phyloP scores from a whole-genome alignment of 2,329 filamentous ascomycete species.

The Penicillium sp. region DNA sequence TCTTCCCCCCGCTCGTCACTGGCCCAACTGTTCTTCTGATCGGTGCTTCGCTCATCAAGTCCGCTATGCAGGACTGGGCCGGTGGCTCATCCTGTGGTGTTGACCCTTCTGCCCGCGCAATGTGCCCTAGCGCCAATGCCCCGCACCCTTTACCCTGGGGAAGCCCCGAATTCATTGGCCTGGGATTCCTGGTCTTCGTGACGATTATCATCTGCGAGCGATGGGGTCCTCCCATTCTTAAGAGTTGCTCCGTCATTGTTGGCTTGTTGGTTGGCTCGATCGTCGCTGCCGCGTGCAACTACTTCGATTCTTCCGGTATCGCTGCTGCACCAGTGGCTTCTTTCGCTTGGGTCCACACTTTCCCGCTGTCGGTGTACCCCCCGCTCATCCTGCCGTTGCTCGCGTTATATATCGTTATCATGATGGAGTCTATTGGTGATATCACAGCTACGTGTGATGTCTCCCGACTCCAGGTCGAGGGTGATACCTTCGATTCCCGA shows the following conservation, averaged over 20 bases:
- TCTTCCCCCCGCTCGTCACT: constrained; percentile 69
- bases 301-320: constrained; percentile 62
- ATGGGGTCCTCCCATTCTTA: constrained; percentile 71
- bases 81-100: constrained; percentile 55
- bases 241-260: constrained; percentile 64
- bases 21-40: constrained; percentile 68
- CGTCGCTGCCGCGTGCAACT: constrained; percentile 64
- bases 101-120: constrained; percentile 50
- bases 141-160: constrained; percentile 64
- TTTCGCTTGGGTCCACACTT: constrained; percentile 71
- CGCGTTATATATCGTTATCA: constrained; percentile 59
- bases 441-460: constrained; percentile 69
- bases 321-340: constrained; percentile 61
- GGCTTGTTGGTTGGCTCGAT: constrained; percentile 67
- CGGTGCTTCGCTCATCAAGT: constrained; percentile 62
- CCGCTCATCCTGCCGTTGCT: constrained; percentile 66
- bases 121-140: constrained; percentile 60
- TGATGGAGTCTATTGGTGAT: constrained; percentile 68
- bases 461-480: constrained; percentile 63
- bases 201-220: constrained; percentile 68
- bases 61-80: constrained; percentile 68
- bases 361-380: constrained; percentile 64
- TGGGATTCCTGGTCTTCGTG: constrained; percentile 67
- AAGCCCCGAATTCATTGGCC: constrained; percentile 63
- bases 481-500: constrained; percentile 63